Base-by-base conservation (phyloP, 2,329 filamentous ascomycete genomes). In the Cylindrodendrum hubeiense region DNA sequence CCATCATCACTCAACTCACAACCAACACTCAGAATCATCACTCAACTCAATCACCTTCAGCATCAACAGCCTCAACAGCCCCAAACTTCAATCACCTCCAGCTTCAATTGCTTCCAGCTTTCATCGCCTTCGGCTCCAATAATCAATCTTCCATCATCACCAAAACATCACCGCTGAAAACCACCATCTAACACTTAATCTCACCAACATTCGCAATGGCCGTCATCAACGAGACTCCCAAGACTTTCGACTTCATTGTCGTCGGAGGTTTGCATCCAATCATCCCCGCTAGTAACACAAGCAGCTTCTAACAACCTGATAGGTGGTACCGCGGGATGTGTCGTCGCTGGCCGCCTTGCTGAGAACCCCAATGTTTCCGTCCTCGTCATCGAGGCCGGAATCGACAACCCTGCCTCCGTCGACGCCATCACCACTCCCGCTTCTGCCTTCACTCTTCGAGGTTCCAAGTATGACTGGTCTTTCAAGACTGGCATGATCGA, bases 401-500 rank as follows among this genome's bases (percentile, higher is more conserved):
- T 79, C 22, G 79, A 79, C 63, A 85, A 87, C 69, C 81, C 87
- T 0, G 75, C 80, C 6, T 79, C 85, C 6, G 77, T 86, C 46
- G 81, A 84, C 21, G 82, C 85, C 49, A 86, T 88, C 70, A 84
- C 79, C 5, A 89, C 86, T 4, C 87, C 86, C 1, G 80, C 84
- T 1, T 77, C 78, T 9, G 86, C 85, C 37, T 84, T 90, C 70
- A 81, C 84, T 4, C 82, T 89, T 1, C 84, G 87, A 17, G 83
- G 81, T 39, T 86, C 84, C 72, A 77, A 87, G 70, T 83, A 88
- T 66, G 87, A 90, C 75, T 90, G 86, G 86, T 79, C 79, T 0
- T 90, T 89, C 77, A 89, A 90, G 79, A 87, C 86, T 2, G 89
- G 86, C 30, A 84, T 90, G 78, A 83, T 90, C 73, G 83, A 88